Evolutionary conservation across 495 filamentous ascomycete genomes (phyloP).

Genomic region (Aspergillus wentii): DNA sequence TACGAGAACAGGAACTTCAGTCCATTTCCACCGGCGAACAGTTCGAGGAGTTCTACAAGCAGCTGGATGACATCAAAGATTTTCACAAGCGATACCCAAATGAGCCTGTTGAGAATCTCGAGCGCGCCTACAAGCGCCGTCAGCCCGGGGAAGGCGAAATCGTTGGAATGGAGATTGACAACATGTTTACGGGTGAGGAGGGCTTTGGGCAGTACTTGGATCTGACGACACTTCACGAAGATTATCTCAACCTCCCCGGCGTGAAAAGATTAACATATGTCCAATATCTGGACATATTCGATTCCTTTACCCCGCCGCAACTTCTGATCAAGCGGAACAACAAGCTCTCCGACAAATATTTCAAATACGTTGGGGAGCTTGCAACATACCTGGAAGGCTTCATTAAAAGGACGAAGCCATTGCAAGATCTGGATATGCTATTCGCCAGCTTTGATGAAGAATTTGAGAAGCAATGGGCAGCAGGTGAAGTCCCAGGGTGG

Average conservation of each 20-base stretch:
- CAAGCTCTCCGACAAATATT: conserved; percentile 87
- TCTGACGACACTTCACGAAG: conserved; percentile 74
- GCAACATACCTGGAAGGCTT: conserved; percentile 82
- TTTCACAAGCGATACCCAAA: conserved; percentile 91
- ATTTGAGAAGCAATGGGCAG: conserved; percentile 78
- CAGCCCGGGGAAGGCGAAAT: conserved; percentile 62
- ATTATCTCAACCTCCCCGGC: conserved; percentile 82
- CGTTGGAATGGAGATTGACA: conserved; percentile 64
- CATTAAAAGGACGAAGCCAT: conserved; percentile 69
- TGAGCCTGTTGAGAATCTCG: conserved; percentile 91
- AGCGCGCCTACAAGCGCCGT: conserved; percentile 79
- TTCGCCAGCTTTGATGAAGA: conserved; percentile 70
- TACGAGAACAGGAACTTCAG: conserved; percentile 74
- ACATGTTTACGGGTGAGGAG: conserved; percentile 94
- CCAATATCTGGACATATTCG: conserved; percentile 87
- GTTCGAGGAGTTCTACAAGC: conserved; percentile 88
- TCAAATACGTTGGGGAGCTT: conserved; percentile 77
- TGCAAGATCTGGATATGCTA: conserved; percentile 78
- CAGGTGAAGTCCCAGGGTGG: conserved; percentile 78
- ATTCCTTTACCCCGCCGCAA: conserved; percentile 70
- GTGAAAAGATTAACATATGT: conserved; percentile 80
- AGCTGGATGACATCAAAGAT: conserved; percentile 72
- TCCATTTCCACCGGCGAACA: conserved; percentile 80
- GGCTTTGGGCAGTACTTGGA: conserved; percentile 87
- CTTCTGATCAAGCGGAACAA: conserved; percentile 68